These are phyloP conservation scores for Haematococcus sp. DNA, from an alignment of 139 green algal genomes.

Conservation along the genomic window DNA sequence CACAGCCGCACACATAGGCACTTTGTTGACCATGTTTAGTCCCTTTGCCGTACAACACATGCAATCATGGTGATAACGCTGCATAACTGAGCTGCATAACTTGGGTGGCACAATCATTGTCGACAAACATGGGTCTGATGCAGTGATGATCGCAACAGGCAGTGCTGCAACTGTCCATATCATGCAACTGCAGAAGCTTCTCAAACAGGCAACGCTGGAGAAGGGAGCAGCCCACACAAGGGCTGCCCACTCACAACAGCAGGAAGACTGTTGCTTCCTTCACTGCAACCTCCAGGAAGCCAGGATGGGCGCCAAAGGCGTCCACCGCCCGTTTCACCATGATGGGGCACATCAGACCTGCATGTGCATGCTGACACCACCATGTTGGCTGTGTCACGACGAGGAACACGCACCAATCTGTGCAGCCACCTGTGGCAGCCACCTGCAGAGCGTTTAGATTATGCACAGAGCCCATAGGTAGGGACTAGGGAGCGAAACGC, in stretches of 20 bases:
- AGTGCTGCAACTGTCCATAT: too few relatives aligned
- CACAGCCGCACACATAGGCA: background rate
- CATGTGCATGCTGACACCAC: background rate
- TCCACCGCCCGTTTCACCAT: constrained; percentile 81
- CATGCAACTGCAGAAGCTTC: too few relatives aligned
- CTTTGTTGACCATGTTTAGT: background rate
- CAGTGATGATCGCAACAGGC: background rate
- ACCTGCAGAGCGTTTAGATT: too few relatives aligned
- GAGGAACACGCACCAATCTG: too few relatives aligned
- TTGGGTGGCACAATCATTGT: constrained; percentile 1
- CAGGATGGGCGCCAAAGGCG: constrained; percentile 39
- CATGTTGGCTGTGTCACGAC: too few relatives aligned
- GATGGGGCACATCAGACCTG: constrained; percentile 72
- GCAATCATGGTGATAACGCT: background rate
- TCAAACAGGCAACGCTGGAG: too few relatives aligned
- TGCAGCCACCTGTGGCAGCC: too few relatives aligned
- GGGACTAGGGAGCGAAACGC: background rate
- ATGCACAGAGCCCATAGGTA: too few relatives aligned
- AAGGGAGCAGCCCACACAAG: too few relatives aligned
- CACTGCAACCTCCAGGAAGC: background rate
- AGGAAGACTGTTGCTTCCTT: background rate
- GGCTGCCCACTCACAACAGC: background rate
- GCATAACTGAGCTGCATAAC: constrained; percentile 1
- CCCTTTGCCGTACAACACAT: background rate
- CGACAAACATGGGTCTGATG: background rate